Base-by-base conservation (phyloP, 116 monocot species). In the Thalassia testudinum region DNA sequence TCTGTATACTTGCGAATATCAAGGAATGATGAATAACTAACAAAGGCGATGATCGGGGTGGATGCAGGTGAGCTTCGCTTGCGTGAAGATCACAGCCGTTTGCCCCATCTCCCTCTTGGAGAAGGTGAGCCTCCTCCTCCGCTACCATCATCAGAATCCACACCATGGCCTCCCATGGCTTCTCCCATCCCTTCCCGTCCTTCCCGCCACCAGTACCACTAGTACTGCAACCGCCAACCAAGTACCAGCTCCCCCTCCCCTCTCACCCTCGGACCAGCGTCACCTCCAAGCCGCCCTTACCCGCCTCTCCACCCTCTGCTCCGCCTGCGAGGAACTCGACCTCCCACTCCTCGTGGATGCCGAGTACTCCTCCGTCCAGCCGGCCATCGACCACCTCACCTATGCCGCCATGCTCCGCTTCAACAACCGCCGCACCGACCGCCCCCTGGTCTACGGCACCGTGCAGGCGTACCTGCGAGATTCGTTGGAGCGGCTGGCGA, bases 391-490 rank as follows among this genome's bases (percentile, higher is more conserved):
- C 43, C 58, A 78, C 70, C n/a, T 78, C 20, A 63, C 70, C 0
- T 88, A 62, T 48, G 38, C 65, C 1, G 82, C 74, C 7, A 73
- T 73, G 8, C 49, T 69, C 16, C 25, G 62, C 13, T 91, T 76
- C 64, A 85, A 91, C 59, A 84, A 90, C 58, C 1, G 37, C 15
- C 63, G 37, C 0, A 53, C 30, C 0, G 59, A 56, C 0, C 43
- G 21, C 5, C 82, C 85, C 21, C 23, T 88, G 20, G 82, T 97
- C 12, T 85, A 70, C 37, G 79, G 74, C 4, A 89, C 88, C 12
- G 54, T 97, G 16, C 89, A 89, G 61, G 69, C 79, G 0, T 97
- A 89, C 51, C 61, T 97, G 61, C 72, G 57, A 67, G 89, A 85
- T 49, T 55, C 97, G 4, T 81, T 75, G 59, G 77, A 77, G 61